Evolutionary conservation across 345 rosid genomes (phyloP).

Genomic region (Arabidopsis suecica): DNA sequence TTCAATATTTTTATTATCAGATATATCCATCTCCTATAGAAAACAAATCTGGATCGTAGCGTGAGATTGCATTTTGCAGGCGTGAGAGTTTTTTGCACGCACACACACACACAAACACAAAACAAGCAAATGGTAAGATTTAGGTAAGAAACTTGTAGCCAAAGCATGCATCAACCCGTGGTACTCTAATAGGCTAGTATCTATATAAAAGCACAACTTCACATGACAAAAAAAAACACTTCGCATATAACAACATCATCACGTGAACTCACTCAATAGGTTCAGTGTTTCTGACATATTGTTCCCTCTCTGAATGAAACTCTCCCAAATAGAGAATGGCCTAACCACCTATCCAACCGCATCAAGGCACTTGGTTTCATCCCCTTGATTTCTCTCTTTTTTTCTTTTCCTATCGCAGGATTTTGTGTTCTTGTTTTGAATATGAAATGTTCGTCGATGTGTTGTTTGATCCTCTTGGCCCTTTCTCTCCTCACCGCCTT

Average conservation of each 20-base stretch:
- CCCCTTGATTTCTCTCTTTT: conserved; percentile 6
- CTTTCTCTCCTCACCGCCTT: conserved; percentile 40
- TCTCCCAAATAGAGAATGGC: conserved; percentile 34
- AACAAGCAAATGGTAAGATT: not conserved
- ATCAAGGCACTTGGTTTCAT: conserved; percentile 14
- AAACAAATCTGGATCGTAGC: no score
- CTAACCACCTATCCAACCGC: conserved; percentile 16
- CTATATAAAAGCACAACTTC: conserved; percentile 8
- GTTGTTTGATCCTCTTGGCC: conserved; percentile 35
- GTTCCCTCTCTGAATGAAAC: conserved; percentile 24
- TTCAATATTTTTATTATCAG: no score
- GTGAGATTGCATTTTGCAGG: no score
- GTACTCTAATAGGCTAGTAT: not conserved
- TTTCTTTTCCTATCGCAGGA: conserved; percentile 19
- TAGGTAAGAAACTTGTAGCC: conserved; percentile 15
- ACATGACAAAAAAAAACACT: conserved; percentile 18
- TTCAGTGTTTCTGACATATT: conserved; percentile 30
- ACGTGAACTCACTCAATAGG: conserved; percentile 43
- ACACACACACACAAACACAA: no score
- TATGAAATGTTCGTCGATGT: conserved; percentile 35
- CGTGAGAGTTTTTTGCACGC: no score
- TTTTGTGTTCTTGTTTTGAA: conserved; percentile 29
- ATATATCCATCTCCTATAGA: no score
- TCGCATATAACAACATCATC: conserved; percentile 33
- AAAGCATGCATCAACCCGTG: conserved; percentile 17